phyloP scores from a whole-genome alignment of 2,329 filamentous ascomycete species.

The Fusarium sp. region DNA sequence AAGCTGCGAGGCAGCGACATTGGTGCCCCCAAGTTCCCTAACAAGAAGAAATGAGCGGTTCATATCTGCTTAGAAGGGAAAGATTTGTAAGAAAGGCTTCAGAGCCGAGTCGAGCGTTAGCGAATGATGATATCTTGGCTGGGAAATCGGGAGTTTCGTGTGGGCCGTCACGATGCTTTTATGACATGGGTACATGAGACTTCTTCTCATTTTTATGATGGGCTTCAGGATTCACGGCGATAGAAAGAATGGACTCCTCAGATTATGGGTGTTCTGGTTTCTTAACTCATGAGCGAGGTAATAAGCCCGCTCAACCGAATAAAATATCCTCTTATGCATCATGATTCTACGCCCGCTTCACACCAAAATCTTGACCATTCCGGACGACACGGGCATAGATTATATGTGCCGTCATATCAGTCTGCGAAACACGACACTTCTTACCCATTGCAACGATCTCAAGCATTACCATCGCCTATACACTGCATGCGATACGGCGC shows the following conservation, averaged over 20 bases:
- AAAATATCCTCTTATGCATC: conserved; percentile 22
- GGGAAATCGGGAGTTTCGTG: conserved; percentile 45
- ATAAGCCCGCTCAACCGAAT: conserved; percentile 21
- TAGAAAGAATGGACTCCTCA: conserved; percentile 26
- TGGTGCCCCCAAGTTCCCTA: conserved; percentile 83
- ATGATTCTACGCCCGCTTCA: not conserved
- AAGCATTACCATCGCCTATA: not conserved
- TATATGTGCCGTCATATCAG: not conserved
- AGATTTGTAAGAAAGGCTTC: conserved; percentile 41
- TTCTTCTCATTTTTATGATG: conserved; percentile 31
- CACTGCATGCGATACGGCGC: not conserved
- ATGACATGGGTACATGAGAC: conserved; percentile 45
- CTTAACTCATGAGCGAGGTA: conserved; percentile 16
- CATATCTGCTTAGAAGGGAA: conserved; percentile 8
- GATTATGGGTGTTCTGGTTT: conserved; percentile 23
- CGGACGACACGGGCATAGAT: not conserved
- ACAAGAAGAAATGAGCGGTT: conserved; percentile 67
- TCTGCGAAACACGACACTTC: not conserved
- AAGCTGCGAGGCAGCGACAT: conserved; percentile 89
- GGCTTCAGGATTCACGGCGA: conserved; percentile 32
- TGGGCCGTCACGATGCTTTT: conserved; percentile 45
- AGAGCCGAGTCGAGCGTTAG: conserved; percentile 48
- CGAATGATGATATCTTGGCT: conserved; percentile 46
- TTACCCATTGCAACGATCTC: not conserved
- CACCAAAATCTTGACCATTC: no score